A percentile compares a stretch with the other conserved stretches of the same genome.
phyloP scores from a whole-genome alignment of 495 filamentous ascomycete genomes.

The Penicillium angulare region DNA sequence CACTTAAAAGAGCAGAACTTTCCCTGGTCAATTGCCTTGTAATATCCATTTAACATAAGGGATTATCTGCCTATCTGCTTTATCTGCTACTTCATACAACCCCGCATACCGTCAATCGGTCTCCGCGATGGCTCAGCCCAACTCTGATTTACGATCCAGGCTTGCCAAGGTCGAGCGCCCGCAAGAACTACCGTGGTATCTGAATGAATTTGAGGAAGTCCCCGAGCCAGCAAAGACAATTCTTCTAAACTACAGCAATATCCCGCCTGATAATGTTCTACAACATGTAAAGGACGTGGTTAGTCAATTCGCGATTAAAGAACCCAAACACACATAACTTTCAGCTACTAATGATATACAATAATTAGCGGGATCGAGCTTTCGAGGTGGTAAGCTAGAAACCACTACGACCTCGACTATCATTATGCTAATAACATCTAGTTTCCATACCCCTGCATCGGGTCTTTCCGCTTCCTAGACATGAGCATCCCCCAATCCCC shows the following conservation, averaged over 20 bases:
- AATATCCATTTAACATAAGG: too few relatives aligned
- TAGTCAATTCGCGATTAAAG: conserved; percentile 8
- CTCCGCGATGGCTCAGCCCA: conserved; percentile 14
- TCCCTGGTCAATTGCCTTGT: too few relatives aligned
- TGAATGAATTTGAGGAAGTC: conserved; percentile 11
- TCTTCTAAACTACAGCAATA: conserved; percentile 47
- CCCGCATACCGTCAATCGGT: not conserved
- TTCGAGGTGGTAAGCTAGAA: conserved; percentile 17
- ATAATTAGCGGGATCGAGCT: conserved; percentile 16
- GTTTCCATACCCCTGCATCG: conserved; percentile 53
- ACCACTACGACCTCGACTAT: not conserved
- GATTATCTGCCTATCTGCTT: too few relatives aligned
- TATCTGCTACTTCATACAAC: too few relatives aligned
- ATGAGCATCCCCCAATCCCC: conserved; percentile 33
- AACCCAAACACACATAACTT: not conserved
- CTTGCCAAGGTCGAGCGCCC: conserved; percentile 11
- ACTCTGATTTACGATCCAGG: conserved; percentile 10
- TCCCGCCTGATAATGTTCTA: conserved; percentile 42
- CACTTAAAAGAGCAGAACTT: too few relatives aligned
- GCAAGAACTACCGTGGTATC: conserved; percentile 18
- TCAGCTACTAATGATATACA: not conserved
- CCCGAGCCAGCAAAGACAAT: conserved; percentile 29
- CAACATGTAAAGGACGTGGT: conserved; percentile 49
- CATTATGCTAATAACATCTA: conserved; percentile 4
- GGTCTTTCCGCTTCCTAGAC: conserved; percentile 51